Base-by-base conservation (phyloP, 2,329 filamentous ascomycete genomes). In the Pestalotiopsis fici region DNA sequence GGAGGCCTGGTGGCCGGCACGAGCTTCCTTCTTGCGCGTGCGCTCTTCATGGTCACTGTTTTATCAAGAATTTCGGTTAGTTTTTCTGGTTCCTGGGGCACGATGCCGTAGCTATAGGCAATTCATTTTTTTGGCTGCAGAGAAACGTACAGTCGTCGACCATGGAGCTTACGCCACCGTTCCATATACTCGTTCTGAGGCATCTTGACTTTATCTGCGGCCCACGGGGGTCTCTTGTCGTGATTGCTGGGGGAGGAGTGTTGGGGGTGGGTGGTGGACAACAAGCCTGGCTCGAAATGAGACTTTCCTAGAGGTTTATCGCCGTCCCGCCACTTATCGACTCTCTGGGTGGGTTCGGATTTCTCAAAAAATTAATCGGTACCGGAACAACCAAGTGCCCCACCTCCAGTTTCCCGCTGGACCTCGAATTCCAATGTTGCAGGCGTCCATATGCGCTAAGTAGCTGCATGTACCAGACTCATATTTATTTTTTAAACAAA, bases 1-100 rank as follows among this genome's bases (percentile, higher is more conserved):
- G 63, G 93, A 96, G 66, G 89, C 89, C 82, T 95, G 91, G 86
- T 99, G 95, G 68, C 90, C 91, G 84, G 97, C 93, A 83, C 96
- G 91, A 69, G 96, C 96, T 70, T 89, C 85, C 74, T 91, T 90
- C 87, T 99, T 99, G 76, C 96, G 93, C 68, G 86, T 84, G 72
- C 95, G 91, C 84, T 99, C 96, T 77, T 98, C 95, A 80, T 95
- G 88, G 79, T 97, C 94, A 69, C 88, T 83, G 67, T 83, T 79
- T 70, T 80, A 85, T 71, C 27, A 37, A n/a, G 11, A n/a, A 39
- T 39, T 6, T 60, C 57, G 7, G 55, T 57, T 11, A 27, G 11
- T 57, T 18, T 57, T 27, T 31, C 11, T 35, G 6, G 11, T 35
- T 31, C 23, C n/a, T n/a, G 55, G 12, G 27, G 55, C 13, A 21